Percentiles rank a stretch among this genome's conserved stretches.
phyloP scores from a whole-genome alignment of 2,329 filamentous ascomycete genomes.

The Penicillium freii region DNA sequence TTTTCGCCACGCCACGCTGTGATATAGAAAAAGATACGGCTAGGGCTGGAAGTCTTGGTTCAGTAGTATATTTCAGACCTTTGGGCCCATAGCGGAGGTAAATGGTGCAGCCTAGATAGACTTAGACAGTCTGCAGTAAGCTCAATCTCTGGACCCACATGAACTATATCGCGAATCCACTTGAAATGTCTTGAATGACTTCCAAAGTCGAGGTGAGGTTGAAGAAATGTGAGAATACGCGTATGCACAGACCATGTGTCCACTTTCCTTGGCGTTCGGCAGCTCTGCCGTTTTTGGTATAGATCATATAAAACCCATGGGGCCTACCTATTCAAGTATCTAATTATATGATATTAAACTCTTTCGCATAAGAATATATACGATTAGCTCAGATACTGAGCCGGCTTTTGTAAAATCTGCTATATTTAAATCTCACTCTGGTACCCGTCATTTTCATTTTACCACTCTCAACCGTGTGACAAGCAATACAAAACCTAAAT shows the following conservation, averaged over 20 bases:
- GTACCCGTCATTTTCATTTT: too few relatives aligned
- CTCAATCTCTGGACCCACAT: background rate
- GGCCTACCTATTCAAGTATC: background rate
- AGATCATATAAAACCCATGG: background rate
- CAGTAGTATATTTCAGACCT: background rate
- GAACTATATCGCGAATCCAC: background rate
- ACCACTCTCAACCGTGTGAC: too few relatives aligned
- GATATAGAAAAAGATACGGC: background rate
- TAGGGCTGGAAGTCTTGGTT: background rate
- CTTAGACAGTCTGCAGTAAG: background rate
- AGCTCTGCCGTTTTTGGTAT: background rate
- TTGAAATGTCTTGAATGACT: background rate
- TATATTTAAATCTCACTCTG: too few relatives aligned
- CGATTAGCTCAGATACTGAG: too few relatives aligned
- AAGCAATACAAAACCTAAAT: too few relatives aligned
- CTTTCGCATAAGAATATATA: too few relatives aligned
- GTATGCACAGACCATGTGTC: constrained; percentile 2
- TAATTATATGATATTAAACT: too few relatives aligned
- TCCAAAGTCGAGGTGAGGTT: background rate
- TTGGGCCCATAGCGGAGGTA: background rate
- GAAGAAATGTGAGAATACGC: background rate
- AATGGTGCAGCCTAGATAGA: background rate
- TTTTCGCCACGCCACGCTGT: constrained; percentile 1
- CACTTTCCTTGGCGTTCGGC: background rate
- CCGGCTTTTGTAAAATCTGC: too few relatives aligned